Evolutionary conservation across 1,284 basidiomycete species (phyloP).

Genomic region (Leccinum glutinopallens): DNA sequence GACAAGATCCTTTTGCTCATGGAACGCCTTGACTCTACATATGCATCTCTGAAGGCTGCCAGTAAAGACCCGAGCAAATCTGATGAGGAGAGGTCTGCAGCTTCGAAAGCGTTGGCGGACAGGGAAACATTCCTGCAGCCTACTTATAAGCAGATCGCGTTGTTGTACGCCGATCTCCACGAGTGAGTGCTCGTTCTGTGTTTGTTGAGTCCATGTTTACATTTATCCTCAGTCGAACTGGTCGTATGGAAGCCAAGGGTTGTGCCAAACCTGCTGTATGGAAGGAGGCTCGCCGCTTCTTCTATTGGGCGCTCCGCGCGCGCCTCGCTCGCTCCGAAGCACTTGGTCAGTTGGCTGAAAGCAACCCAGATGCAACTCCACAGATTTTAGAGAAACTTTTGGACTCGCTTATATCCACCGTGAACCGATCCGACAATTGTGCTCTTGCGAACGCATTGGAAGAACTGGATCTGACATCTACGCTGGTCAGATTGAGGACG

Average conservation of each 20-base stretch:
- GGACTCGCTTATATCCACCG: constrained; percentile 57
- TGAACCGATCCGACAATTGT: constrained; percentile 53
- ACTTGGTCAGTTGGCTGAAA: constrained; percentile 57
- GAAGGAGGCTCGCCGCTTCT: constrained; percentile 88
- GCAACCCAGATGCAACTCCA: constrained; percentile 60
- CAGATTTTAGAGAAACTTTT: constrained; percentile 65
- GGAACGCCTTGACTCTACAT: constrained; percentile 90
- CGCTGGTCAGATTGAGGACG: constrained; percentile 61
- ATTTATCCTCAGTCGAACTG: constrained; percentile 68
- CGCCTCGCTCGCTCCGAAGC: constrained; percentile 70
- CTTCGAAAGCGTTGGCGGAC: constrained; percentile 67
- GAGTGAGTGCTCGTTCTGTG: constrained; percentile 60
- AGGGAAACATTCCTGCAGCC: constrained; percentile 87
- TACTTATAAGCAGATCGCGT: constrained; percentile 91
- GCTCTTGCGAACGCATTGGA: constrained; percentile 65
- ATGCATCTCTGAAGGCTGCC: constrained; percentile 79
- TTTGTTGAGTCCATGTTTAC: constrained; percentile 16
- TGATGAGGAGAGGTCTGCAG: constrained; percentile 73
- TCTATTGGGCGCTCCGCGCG: constrained; percentile 94
- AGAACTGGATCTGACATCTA: constrained; percentile 62
- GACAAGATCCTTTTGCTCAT: constrained; percentile 91
- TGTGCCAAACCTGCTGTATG: constrained; percentile 84
- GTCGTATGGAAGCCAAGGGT: constrained; percentile 98
- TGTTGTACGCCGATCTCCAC: constrained; percentile 96
- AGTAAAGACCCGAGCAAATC: constrained; percentile 76